Evolutionary conservation across 2,329 filamentous ascomycete species (phyloP), one percentile per base, ranked within the genome.

Genomic region (Alternaria sp.): DNA sequence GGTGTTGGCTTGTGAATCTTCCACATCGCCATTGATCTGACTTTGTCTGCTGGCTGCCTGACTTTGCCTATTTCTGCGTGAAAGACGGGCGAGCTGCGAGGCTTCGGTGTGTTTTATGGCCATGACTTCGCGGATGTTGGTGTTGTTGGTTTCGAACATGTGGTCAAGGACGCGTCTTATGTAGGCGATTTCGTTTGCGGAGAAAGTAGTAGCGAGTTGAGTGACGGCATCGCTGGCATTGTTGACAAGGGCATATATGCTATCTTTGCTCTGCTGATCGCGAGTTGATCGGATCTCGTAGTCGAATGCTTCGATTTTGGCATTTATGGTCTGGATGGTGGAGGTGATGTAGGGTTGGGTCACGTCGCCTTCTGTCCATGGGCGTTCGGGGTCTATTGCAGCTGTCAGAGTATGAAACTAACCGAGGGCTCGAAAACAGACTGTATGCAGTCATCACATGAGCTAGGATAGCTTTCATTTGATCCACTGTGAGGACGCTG

Each of bases 111-210:
- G 86, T 12, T 88, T 91, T 4, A 98, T 82, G 4, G 92, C 93
- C 86, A 97, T 90, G 27, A 93, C 86, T 79, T 99, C 94, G 72
- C 89, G 87, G n/a, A 88, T 84, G 9, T 84, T 85, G 0, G 89
- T 92, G 74, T 98, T 98, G 81, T 93, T 89, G 20, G 87, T 90
- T 65, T 96, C 92, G 75, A 98, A 99, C 87, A 99, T 97, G 69
- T 87, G 89, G 76, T 97, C 94, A 1, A 99, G 86, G 3, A 97
- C 78, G 9, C 95, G 86, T 79, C 96, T 95, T 56, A 98, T 87
- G 76, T 93, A 99, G 0, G 91, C 88, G 32, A 98, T 92, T 81
- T 98, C 94, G 68, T 97, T 93, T 0, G 92, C 82, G 8, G 85
- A 86, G 74, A 91, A 92, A 0, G 87, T 88, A 0, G 95, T 98